Conservation (phyloP, 1,284 basidiomycete species). For the Cutaneotrichosporon dermatis region DNA sequence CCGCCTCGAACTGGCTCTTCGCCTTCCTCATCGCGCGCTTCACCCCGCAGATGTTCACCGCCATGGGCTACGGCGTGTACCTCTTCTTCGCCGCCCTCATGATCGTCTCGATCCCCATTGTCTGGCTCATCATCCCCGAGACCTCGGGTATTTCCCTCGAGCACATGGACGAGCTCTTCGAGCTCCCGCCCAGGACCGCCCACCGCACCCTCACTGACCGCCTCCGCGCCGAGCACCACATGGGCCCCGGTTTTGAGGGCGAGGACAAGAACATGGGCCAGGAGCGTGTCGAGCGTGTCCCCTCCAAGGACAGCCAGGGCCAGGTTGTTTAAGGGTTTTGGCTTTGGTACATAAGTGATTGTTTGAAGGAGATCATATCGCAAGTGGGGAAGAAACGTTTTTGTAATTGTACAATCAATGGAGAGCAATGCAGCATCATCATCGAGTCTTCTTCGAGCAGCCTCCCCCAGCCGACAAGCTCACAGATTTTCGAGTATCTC, state of each 20-base stretch:
- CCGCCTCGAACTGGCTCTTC: slow-evolving; percentile 46
- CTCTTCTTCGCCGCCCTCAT: slow-evolving; percentile 45
- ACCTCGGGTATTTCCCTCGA: slow-evolving; percentile 17
- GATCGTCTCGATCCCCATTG: slow-evolving; percentile 30
- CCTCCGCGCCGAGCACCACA: slow-evolving; percentile 1
- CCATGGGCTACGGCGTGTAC: slow-evolving; percentile 41
- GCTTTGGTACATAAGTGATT: no score
- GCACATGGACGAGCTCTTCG: slow-evolving; percentile 25
- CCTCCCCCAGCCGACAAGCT: no score
- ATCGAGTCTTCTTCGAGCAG: no score
- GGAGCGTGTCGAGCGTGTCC: not conserved
- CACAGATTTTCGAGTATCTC: no score
- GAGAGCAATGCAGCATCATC: no score
- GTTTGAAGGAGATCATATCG: no score
- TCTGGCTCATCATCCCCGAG: slow-evolving; percentile 21
- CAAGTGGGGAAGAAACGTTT: no score
- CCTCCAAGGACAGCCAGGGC: not conserved
- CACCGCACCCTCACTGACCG: slow-evolving; percentile 10
- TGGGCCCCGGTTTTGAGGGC: not conserved
- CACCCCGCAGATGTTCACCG: slow-evolving; percentile 33
- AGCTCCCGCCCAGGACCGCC: slow-evolving; percentile 11
- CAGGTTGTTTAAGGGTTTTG: not conserved
- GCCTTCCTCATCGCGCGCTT: slow-evolving; percentile 34
- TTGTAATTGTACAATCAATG: no score
- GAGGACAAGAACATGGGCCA: not conserved